Evolutionary conservation across 352 stramenopile genomes (phyloP), one percentile per base, ranked within the genome.

Genomic region (Globisporangium iwayamae): DNA sequence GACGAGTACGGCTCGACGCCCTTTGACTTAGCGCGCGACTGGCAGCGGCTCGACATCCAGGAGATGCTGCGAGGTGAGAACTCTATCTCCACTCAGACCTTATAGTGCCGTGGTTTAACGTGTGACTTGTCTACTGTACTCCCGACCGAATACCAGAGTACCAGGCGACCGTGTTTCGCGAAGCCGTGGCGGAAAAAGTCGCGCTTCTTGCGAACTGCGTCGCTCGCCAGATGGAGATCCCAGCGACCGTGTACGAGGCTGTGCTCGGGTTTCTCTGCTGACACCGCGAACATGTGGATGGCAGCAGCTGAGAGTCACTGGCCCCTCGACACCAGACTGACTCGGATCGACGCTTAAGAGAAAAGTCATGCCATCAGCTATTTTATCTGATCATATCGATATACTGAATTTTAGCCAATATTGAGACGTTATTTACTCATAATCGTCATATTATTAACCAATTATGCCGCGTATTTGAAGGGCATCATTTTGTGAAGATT

Each of bases 21-120:
- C 6, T 68, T 85, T 28, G 79, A 89, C n/a, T 64, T 85, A n/a
- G 77, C 77, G 7, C 69, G 72, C 55, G 79, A 83, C 63, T 87
- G 77, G 79, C 77, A 84, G 34, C 77, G 79, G 2, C 60, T 75
- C 45, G 74, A 86, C 2, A 89, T 87, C 41, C 57, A 84, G 8
- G 45, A 68, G 1, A 78, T 81, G 60, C 65, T 87, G 7, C 46
- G 67, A 69, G 77, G 79, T 88, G 16, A 22, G n/a, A 11, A 39
- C 14, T 39, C 7, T 8, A 39, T 39, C 6, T 13, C 34, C 34
- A 13, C 34, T 39, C 8, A 8, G 34, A 39, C 11, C 11, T 39
- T 3, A 8, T 39, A 39, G 34, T 28, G 25, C 25, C 25, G 25
- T 28, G 25, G 25, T 28, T 28, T 28, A 28, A 28, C 25, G 1